phyloP scores from a whole-genome alignment of 495 filamentous ascomycete genomes.

The Xylaria telfairii region DNA sequence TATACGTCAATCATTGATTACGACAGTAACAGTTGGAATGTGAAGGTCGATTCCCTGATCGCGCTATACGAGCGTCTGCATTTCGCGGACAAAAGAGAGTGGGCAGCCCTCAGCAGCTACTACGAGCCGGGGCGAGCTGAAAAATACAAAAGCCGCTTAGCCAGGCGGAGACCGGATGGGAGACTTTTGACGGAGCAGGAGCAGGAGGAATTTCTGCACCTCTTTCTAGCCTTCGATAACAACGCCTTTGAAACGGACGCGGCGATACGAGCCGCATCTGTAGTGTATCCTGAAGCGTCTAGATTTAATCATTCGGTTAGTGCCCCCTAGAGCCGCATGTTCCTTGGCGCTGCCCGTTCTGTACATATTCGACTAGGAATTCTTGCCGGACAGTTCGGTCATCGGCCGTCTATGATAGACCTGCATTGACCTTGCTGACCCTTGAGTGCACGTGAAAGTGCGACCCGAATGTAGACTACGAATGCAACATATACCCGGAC shows the following conservation, averaged over 20 bases:
- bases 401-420: background rate
- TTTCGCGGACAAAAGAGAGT: background rate
- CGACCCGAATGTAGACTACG: conserved; percentile 4
- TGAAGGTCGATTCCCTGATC: background rate
- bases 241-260: background rate
- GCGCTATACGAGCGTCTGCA: background rate
- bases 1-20: background rate
- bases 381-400: background rate
- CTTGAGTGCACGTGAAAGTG: background rate
- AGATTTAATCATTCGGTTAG: conserved; percentile 23
- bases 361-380: background rate
- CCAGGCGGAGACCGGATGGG: background rate
- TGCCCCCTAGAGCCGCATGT: background rate
- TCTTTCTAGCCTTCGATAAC: background rate
- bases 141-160: background rate
- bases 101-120: background rate
- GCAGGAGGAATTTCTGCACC: background rate
- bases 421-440: background rate
- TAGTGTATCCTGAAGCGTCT: background rate
- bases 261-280: background rate
- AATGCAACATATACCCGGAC: background rate
- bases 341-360: background rate
- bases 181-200: background rate
- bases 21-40: background rate
- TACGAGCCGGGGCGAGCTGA: background rate